phyloP scores from a whole-genome alignment of 2,329 filamentous ascomycete species.

The Rhynchosporium agropyri region DNA sequence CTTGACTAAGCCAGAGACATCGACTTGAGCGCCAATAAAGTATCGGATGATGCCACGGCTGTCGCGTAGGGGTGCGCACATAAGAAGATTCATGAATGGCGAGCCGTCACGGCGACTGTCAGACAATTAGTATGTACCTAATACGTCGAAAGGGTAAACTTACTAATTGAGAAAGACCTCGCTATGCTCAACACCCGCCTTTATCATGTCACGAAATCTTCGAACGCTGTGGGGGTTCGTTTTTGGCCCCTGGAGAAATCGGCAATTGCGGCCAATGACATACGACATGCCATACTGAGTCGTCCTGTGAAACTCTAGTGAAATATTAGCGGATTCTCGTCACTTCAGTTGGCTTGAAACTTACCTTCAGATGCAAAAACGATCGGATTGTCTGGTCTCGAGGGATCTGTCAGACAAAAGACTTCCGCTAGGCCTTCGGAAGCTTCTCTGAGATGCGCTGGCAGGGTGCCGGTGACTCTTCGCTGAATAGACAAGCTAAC shows the following conservation, averaged over 20 bases:
- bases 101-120: conserved; percentile 63
- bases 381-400: conserved; percentile 72
- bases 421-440: conserved; percentile 76
- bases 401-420: conserved; percentile 76
- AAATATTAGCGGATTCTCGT: conserved; percentile 9
- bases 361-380: conserved; percentile 75
- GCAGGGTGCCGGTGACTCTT: conserved; percentile 68
- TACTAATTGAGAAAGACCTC: conserved; percentile 77
- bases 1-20: conserved; percentile 64
- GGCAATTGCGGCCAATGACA: conserved; percentile 74
- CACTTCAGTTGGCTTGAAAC: conserved; percentile 20
- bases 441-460: conserved; percentile 65
- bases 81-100: conserved; percentile 68
- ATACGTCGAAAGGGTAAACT: conserved; percentile 32
- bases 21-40: conserved; percentile 67
- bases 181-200: conserved; percentile 67
- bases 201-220: conserved; percentile 63
- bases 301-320: conserved; percentile 69
- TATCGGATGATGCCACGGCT: conserved; percentile 63
- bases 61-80: conserved; percentile 65
- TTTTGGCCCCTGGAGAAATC: conserved; percentile 75
- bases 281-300: conserved; percentile 77
- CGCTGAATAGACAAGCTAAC: conserved; percentile 71
- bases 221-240: conserved; percentile 65
- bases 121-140: conserved; percentile 17